Percentiles rank a stretch among this genome's conserved stretches.
These are phyloP conservation scores for Clarireedia homoeocarpa DNA, from an alignment of 2,329 filamentous ascomycete genomes.

Conservation along the genomic window DNA sequence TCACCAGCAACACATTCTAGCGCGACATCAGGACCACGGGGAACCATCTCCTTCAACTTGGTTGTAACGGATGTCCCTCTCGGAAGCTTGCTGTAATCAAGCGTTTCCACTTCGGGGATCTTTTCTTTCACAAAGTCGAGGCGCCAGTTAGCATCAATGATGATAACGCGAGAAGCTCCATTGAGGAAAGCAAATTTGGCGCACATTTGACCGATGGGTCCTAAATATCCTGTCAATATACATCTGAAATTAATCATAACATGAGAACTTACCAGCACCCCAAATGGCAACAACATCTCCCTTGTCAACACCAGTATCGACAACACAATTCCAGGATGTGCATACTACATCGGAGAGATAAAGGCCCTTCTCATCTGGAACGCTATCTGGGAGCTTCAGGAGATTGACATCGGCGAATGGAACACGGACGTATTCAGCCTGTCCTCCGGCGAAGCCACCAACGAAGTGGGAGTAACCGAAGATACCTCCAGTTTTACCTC, in stretches of 20 bases:
- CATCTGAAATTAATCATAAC: not conserved
- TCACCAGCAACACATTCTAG: conserved; percentile 60
- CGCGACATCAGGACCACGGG: conserved; percentile 65
- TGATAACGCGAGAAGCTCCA: conserved; percentile 67
- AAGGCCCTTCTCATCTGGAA: conserved; percentile 74
- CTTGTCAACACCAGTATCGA: conserved; percentile 74
- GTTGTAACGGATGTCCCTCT: conserved; percentile 61
- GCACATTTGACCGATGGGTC: conserved; percentile 80
- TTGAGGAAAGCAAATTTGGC: conserved; percentile 68
- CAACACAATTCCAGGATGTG: conserved; percentile 75
- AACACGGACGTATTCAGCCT: conserved; percentile 80
- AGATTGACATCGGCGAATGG: conserved; percentile 76
- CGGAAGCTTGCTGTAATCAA: conserved; percentile 59
- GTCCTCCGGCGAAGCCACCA: conserved; percentile 79
- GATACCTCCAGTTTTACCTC: conserved; percentile 64
- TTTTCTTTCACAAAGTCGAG: conserved; percentile 59
- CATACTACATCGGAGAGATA: conserved; percentile 74
- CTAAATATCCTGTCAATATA: conserved; percentile 4
- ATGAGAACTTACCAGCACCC: conserved; percentile 47
- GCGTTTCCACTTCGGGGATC: conserved; percentile 55
- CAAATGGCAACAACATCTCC: conserved; percentile 75
- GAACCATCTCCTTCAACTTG: conserved; percentile 65
- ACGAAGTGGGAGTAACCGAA: conserved; percentile 74
- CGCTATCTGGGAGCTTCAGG: conserved; percentile 66
- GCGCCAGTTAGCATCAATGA: conserved; percentile 67